A percentile compares a stretch with the other conserved stretches of the same genome.
phyloP scores from a whole-genome alignment of 495 filamentous ascomycete species.

The Penicillium canescens region DNA sequence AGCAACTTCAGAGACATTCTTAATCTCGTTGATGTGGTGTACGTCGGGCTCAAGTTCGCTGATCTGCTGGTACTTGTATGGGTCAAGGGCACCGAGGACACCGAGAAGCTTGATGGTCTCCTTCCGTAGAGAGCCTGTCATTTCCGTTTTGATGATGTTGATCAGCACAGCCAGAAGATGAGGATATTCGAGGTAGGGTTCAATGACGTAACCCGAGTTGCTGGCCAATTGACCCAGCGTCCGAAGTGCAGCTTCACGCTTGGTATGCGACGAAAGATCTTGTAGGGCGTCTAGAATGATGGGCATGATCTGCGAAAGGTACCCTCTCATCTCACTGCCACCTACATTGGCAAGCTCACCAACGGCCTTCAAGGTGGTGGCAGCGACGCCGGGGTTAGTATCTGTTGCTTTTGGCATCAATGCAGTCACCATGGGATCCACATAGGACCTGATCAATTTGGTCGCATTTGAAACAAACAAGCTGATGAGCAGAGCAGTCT shows the following conservation, averaged over 20 bases:
- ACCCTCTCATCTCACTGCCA: conserved; percentile 83
- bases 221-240: conserved; percentile 91
- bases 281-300: conserved; percentile 91
- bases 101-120: conserved; percentile 96
- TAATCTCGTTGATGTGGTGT: conserved; percentile 54
- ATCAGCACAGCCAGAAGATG: conserved; percentile 89
- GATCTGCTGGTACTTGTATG: conserved; percentile 84
- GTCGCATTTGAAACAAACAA: conserved; percentile 89
- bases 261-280: conserved; percentile 83
- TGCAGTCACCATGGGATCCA: conserved; percentile 89
- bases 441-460: conserved; percentile 88
- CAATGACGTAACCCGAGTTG: conserved; percentile 96
- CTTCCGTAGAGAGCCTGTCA: conserved; percentile 77
- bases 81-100: conserved; percentile 93
- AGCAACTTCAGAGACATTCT: conserved; percentile 85
- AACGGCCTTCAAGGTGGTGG: conserved; percentile 88
- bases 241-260: conserved; percentile 86
- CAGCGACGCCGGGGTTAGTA: conserved; percentile 79
- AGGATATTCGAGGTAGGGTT: conserved; percentile 92
- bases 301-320: conserved; percentile 87
- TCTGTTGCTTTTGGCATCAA: conserved; percentile 87
- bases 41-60: conserved; percentile 49
- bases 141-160: conserved; percentile 88
- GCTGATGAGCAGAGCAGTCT: conserved; percentile 90
- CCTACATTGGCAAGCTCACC: conserved; percentile 92